Evolutionary conservation across 2,329 filamentous ascomycete genomes (phyloP), one percentile per base, ranked within the genome.

Genomic region (Exophiala sp.): DNA sequence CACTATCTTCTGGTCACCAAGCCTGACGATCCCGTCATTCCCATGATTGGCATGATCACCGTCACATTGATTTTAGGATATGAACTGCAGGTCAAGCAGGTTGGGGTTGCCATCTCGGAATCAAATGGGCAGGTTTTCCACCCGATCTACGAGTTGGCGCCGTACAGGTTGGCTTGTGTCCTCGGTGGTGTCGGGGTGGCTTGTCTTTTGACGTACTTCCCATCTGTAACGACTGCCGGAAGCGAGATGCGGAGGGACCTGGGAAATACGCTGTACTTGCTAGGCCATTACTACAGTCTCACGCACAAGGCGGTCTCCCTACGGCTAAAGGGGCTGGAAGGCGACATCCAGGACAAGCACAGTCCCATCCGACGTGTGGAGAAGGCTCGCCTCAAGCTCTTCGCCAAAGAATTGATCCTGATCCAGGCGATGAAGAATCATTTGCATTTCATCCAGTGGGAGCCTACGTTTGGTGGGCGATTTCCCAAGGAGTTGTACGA

Each of bases 151-250:
- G 66, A 81, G 24, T 76, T 91, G 1, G 87, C 81, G 0, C 86
- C 86, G 0, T 90, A 90, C 63, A 80, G 88, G 5, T 73, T 92
- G 0, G 86, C 85, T 0, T 81, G 79, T 1, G 85, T 91, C 0
- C 75, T 78, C 0, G 86, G 76, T 1, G 88, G 88, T 47, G 79
- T 87, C 33, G 76, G 82, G 0, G 80, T 90, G 1, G 86, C 86
- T 2, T 91, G 88, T 66, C 75, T 91, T 62, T 91, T 86, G 85
- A 91, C 87, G 0, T 78, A 89, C 51, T 89, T 91, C 64, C 88
- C 88, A 0, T 87, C 81, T 57, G 86, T 87, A 0, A 78, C 89
- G 41, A 86, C 86, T 0, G 87, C 91, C 61, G 82, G 88, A 51
- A 84, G 83, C 4, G 82, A 83, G 64, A 75, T 91, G 7, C 79